A percentile compares a stretch with the other conserved stretches of the same genome.
phyloP scores from a whole-genome alignment of 352 stramenopile genomes.

The Globisporangium paddicum region DNA sequence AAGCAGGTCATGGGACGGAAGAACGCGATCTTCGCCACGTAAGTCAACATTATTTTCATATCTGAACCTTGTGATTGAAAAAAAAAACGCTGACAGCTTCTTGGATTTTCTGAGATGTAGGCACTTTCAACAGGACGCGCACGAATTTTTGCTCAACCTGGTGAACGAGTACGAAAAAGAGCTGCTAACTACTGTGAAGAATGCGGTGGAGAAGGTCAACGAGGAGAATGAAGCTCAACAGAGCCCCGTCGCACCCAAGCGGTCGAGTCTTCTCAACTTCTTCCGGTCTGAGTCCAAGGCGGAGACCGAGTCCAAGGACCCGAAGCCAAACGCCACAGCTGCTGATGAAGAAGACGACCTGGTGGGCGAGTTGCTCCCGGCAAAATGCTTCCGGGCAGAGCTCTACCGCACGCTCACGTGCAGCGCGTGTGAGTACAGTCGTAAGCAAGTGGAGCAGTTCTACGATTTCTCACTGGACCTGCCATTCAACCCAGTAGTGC shows the following conservation, averaged over 20 bases:
- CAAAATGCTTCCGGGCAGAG: conserved; percentile 75
- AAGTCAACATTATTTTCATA: conserved; percentile 16
- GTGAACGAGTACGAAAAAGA: conserved; percentile 86
- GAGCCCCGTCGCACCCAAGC: conserved; percentile 20
- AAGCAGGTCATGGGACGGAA: conserved; percentile 77
- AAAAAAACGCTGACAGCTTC: neutral
- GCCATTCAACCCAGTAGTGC: conserved; percentile 28
- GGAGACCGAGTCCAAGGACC: neutral
- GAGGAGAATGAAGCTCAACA: conserved; percentile 10
- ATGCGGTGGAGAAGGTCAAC: conserved; percentile 12
- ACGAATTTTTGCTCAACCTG: conserved; percentile 84
- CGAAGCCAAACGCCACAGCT: conserved; percentile 12
- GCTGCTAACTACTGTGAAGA: conserved; percentile 43
- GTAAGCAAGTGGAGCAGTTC: conserved; percentile 75
- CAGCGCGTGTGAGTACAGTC: conserved; percentile 67
- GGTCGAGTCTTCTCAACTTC: conserved; percentile 55
- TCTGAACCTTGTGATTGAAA: neutral
- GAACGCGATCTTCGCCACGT: conserved; percentile 81
- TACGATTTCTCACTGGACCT: conserved; percentile 87
- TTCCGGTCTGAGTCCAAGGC: conserved; percentile 35
- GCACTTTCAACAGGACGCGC: conserved; percentile 81
- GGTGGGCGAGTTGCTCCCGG: conserved; percentile 50
- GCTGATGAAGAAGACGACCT: conserved; percentile 30
- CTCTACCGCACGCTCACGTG: conserved; percentile 78
- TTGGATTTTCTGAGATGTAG: conserved; percentile 21